These are phyloP conservation scores for Ascomycota sp. DNA, from an alignment of 2,329 filamentous ascomycete species.

Conservation along the genomic window DNA sequence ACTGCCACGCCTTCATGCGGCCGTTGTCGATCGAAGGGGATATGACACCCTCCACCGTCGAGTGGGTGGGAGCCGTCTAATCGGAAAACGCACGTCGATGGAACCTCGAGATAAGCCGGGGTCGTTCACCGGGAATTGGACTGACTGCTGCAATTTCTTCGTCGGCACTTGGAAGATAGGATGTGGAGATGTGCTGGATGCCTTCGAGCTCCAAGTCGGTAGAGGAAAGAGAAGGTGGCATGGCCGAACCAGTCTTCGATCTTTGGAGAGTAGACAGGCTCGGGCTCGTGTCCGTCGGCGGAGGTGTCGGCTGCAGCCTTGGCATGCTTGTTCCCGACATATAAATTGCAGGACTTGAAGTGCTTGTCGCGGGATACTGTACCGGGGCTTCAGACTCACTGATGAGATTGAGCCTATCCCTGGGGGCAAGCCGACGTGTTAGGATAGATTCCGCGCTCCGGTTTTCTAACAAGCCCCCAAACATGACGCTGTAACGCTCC, in stretches of 20 bases:
- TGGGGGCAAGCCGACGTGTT: slow-evolving; percentile 33
- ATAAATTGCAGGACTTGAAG: not conserved
- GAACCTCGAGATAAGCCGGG: slow-evolving; percentile 5
- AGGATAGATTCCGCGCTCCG: slow-evolving; percentile 19
- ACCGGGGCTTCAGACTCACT: slow-evolving; percentile 10
- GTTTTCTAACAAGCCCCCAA: slow-evolving; percentile 45
- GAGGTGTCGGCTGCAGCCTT: slow-evolving; percentile 13
- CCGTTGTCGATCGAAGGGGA: not conserved
- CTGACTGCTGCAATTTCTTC: not conserved
- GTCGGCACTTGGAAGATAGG: not conserved
- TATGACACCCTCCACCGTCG: not conserved
- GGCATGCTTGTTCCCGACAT: slow-evolving; percentile 16
- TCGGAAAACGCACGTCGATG: slow-evolving; percentile 1
- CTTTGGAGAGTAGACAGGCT: slow-evolving; percentile 20
- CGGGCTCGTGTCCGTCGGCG: slow-evolving; percentile 1
- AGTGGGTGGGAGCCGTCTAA: not conserved
- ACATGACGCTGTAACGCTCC: slow-evolving; percentile 90
- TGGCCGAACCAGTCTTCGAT: slow-evolving; percentile 32
- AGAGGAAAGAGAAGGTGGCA: slow-evolving; percentile 20
- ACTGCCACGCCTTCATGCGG: not conserved
- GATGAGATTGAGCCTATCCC: slow-evolving; percentile 30
- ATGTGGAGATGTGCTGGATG: slow-evolving; percentile 1
- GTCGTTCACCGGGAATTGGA: not conserved
- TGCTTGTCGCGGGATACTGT: slow-evolving; percentile 16
- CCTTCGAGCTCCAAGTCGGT: slow-evolving; percentile 11